phyloP scores from a whole-genome alignment of 163 green algal genomes.

The Picocystis sp. region DNA sequence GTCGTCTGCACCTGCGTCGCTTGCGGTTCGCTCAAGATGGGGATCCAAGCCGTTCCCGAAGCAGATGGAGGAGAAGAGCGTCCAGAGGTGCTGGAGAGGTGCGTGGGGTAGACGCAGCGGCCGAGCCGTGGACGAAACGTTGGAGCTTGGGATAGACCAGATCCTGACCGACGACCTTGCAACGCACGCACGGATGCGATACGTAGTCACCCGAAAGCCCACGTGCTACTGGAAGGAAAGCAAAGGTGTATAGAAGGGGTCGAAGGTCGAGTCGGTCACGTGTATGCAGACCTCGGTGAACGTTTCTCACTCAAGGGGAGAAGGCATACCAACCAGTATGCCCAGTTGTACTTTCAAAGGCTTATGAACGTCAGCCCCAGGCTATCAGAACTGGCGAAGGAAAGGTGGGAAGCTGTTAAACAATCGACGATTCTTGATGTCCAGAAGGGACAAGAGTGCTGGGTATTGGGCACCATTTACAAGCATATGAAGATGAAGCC shows the following conservation, averaged over 20 bases:
- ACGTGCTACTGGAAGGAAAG: neutral
- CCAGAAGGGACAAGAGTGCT: slow-evolving; percentile 47
- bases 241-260: neutral
- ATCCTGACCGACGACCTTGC: neutral
- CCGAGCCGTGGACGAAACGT: neutral
- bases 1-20: too few species aligned
- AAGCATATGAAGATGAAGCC: slow-evolving; percentile 94
- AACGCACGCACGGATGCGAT: neutral
- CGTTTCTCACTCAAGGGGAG: slow-evolving; percentile 36
- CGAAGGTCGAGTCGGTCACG: neutral
- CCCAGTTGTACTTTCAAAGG: slow-evolving; percentile 80
- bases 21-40: too few species aligned
- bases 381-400: slow-evolving; percentile 24
- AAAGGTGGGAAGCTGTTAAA: slow-evolving; percentile 53
- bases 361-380: slow-evolving; percentile 41
- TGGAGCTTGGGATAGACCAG: neutral
- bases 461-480: slow-evolving; percentile 79
- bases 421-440: slow-evolving; percentile 55
- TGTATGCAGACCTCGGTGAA: slow-evolving; percentile 7
- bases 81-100: neutral
- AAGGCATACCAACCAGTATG: slow-evolving; percentile 70
- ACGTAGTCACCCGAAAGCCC: neutral
- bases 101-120: neutral
- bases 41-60: too few species aligned
- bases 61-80: neutral